Percentiles rank a stretch among this genome's conserved stretches.
These are phyloP conservation scores for Colletotrichum endophyticum DNA, from an alignment of 2,329 filamentous ascomycete species.

Conservation along the genomic window DNA sequence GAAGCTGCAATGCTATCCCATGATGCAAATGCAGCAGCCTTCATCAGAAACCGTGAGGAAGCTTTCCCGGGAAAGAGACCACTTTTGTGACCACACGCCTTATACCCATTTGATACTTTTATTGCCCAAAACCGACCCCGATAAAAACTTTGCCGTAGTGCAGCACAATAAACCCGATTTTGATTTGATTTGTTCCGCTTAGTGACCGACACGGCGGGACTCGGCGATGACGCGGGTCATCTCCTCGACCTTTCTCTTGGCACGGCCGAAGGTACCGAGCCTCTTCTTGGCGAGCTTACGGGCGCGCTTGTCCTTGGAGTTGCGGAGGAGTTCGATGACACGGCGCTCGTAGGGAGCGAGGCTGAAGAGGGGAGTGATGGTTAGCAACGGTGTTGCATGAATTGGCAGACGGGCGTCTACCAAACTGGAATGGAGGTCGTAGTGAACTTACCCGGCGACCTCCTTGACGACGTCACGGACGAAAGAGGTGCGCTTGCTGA, in stretches of 20 bases:
- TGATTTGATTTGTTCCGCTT: constrained; percentile 47
- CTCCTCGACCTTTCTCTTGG: constrained; percentile 99
- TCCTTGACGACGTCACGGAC: constrained; percentile 98
- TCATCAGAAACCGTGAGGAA: constrained; percentile 32
- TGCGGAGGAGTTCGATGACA: constrained; percentile 98
- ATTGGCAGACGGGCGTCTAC: background rate
- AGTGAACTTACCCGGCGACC: constrained; percentile 81
- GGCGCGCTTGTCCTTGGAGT: constrained; percentile 99
- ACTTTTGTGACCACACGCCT: constrained; percentile 39
- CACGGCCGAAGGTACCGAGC: constrained; percentile 98
- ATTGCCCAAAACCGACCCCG: constrained; percentile 15
- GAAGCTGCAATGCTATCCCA: constrained; percentile 34
- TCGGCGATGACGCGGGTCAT: constrained; percentile 98
- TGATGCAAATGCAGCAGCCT: constrained; percentile 26
- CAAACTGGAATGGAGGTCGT: no score
- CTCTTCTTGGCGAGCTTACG: constrained; percentile 99
- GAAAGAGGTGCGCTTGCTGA: constrained; percentile 96
- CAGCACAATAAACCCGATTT: background rate
- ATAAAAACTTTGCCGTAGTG: background rate
- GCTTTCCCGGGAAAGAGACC: constrained; percentile 26
- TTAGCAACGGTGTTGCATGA: constrained; percentile 29
- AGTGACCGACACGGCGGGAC: constrained; percentile 73
- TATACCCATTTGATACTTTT: constrained; percentile 35
- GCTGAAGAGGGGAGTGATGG: constrained; percentile 43
- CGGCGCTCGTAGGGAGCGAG: constrained; percentile 97